phyloP scores from a whole-genome alignment of 2,329 filamentous ascomycete species.

The Didymella keratinophila region DNA sequence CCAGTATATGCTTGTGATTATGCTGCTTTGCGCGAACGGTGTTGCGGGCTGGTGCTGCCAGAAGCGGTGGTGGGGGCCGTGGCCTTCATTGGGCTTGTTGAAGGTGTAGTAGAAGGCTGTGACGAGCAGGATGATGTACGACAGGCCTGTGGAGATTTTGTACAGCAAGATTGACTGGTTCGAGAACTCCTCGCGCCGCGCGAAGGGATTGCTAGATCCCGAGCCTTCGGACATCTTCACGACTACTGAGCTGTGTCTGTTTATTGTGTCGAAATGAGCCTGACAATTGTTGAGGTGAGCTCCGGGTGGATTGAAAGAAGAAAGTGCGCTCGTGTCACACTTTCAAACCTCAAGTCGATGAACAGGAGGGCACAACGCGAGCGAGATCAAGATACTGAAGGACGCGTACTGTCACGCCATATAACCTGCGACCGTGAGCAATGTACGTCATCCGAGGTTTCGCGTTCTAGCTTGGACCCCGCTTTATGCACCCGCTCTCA shows the following conservation, averaged over 20 bases:
- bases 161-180: constrained; percentile 71
- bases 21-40: constrained; percentile 76
- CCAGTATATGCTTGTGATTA: constrained; percentile 77
- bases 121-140: constrained; percentile 77
- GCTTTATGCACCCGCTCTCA: constrained; percentile 6
- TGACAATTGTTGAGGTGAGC: not conserved
- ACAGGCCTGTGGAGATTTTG: constrained; percentile 76
- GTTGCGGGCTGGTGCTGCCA: constrained; percentile 78
- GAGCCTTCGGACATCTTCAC: constrained; percentile 13
- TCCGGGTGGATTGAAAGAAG: not conserved
- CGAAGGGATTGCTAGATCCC: constrained; percentile 74
- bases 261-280: too few species aligned
- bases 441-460: constrained; percentile 14
- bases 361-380: not conserved
- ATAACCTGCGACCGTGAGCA: not conserved
- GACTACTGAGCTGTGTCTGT: not conserved
- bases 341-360: not conserved
- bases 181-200: constrained; percentile 71
- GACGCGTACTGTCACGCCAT: constrained; percentile 14
- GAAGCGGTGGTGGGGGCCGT: constrained; percentile 65
- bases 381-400: constrained; percentile 6
- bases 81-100: constrained; percentile 69
- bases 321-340: not conserved
- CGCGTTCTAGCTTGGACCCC: constrained; percentile 17
- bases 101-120: constrained; percentile 78